Base-by-base conservation (phyloP, 257 asterid genomes). In the Petrea volubilis region DNA sequence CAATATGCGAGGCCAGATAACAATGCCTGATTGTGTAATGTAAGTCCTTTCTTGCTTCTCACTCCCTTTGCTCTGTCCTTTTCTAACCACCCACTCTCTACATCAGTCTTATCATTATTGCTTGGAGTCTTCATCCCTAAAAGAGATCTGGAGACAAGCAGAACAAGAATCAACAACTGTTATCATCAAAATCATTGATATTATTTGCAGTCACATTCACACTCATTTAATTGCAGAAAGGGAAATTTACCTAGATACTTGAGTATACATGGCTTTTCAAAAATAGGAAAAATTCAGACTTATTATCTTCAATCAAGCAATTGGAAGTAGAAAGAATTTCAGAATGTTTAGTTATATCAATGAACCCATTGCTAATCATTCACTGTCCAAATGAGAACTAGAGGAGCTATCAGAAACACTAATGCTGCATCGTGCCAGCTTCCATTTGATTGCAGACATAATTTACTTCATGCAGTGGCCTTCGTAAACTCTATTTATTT, bases 1-100 rank as follows among this genome's bases (percentile, higher is more conserved):
- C 98, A 93, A 79, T 90, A 93, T 11, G 96, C 86, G 5, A 90
- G 66, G 52, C 98, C 97, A 34, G 98, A 88, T 68, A 93, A 64
- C 68, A 93, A 83, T 52, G 96, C 97, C 78, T 82, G 85, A 59
- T 93, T 82, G 68, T 74, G 87, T 64, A 81, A 51, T 51, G 80
- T 46, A 68, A 81, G 71, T 61, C 64, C 77, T 78, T 63, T 70
- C 73, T 72, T 83, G 76, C 71, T 88, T 67, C 80, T 77, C 33
- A 74, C 44, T 9, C 73, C 51, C 85, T 75, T 86, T 72, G 78
- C 94, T 81, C 73, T 72, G 29, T 77, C 87, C 77, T 72, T 89
- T 67, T 72, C 88, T 56, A 77, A 64, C 70, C 71, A 86, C 74
- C 88, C 93, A 68, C 56, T 80, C 79, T 94, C 98, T 74, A 91